phyloP scores from a whole-genome alignment of 2,329 filamentous ascomycete species.

The Fusarium sp. region DNA sequence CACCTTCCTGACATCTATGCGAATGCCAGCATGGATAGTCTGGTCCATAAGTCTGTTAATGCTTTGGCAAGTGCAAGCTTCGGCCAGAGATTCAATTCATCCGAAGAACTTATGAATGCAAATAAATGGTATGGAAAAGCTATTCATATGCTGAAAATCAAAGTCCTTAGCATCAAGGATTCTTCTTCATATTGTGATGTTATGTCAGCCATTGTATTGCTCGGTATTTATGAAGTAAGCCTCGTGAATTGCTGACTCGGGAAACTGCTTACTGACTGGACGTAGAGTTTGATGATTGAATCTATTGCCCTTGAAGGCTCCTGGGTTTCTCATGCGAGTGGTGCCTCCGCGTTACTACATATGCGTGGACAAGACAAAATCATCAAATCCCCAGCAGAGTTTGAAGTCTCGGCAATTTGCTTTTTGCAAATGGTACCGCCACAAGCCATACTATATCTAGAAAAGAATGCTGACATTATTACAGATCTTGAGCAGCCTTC shows the following conservation, averaged over 20 bases:
- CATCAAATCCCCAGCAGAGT: not conserved
- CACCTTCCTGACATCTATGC: not conserved
- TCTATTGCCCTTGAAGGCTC: not conserved
- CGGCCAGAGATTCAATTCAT: not conserved
- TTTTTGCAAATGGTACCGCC: not conserved
- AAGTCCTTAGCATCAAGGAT: not conserved
- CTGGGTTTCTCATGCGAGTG: not conserved
- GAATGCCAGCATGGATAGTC: not conserved
- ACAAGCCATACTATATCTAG: fast-evolving
- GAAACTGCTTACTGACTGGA: fast-evolving
- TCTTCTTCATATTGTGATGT: not conserved
- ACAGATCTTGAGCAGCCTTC: not conserved
- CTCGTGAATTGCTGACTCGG: not conserved
- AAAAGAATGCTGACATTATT: not conserved
- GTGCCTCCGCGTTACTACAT: not conserved
- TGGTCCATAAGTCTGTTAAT: not conserved
- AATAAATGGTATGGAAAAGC: not conserved
- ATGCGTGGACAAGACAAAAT: conserved; percentile 3
- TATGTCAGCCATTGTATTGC: not conserved
- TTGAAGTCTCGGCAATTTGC: not conserved
- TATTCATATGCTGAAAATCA: not conserved
- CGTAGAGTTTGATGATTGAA: not conserved
- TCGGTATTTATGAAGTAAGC: not conserved
- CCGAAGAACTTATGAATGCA: not conserved
- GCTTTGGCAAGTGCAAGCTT: not conserved